Evolutionary conservation across 768 basidiomycete genomes (phyloP).

Genomic region (Suillus tomentosus): DNA sequence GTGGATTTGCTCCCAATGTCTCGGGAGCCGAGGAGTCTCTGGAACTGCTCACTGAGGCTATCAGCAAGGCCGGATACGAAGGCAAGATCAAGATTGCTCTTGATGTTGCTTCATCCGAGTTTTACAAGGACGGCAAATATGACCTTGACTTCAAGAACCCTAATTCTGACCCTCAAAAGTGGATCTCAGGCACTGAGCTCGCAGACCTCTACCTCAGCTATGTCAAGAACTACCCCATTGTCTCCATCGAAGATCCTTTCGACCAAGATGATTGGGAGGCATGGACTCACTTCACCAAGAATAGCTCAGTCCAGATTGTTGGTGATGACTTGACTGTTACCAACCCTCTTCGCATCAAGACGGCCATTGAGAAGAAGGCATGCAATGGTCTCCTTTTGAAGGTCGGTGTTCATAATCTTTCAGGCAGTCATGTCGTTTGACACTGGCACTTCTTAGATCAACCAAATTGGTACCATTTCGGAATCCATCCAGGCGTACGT

Average conservation of each 20-base stretch:
- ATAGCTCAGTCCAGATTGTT: constrained; percentile 84
- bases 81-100: constrained; percentile 99
- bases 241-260: constrained; percentile 97
- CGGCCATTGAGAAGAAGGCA: constrained; percentile 98
- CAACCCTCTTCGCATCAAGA: constrained; percentile 96
- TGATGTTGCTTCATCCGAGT: constrained; percentile 98
- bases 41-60: constrained; percentile 92
- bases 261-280: constrained; percentile 99
- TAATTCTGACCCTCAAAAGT: constrained; percentile 96
- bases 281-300: constrained; percentile 88
- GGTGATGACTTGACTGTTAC: constrained; percentile 98
- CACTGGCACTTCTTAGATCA: constrained; percentile 53
- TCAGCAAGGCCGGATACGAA: constrained; percentile 97
- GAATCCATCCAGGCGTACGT: constrained; percentile 98
- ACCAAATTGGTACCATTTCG: constrained; percentile 98
- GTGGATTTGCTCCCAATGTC: constrained; percentile 99
- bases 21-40: constrained; percentile 96
- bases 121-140: constrained; percentile 99
- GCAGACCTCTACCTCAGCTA: constrained; percentile 89
- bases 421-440: constrained; percentile 6
- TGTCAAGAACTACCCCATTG: constrained; percentile 92
- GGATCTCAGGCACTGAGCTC: constrained; percentile 91
- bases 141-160: constrained; percentile 99
- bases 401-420: constrained; percentile 36
- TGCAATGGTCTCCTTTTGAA: constrained; percentile 99